Conservation (phyloP, 169 alveolate species). For the Perkinsus chesapeaki region DNA sequence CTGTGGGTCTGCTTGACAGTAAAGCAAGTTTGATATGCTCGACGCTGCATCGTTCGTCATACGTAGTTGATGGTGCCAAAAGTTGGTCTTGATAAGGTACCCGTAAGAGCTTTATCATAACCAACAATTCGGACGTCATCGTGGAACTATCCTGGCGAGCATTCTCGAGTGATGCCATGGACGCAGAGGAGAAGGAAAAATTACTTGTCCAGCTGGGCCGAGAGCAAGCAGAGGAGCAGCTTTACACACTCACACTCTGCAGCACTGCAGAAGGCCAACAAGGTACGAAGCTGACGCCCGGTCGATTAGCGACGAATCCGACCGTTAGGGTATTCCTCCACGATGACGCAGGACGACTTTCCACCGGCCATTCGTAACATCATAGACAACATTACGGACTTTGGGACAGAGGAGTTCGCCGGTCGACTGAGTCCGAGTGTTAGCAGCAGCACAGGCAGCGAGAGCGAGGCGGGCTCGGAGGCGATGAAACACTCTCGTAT, state of each 20-base stretch:
- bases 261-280: slow-evolving; percentile 61
- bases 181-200: background rate
- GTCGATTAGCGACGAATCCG: slow-evolving; percentile 36
- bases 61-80: too few species aligned
- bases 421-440: background rate
- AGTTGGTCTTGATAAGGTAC: background rate
- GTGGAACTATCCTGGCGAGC: slow-evolving; percentile 84
- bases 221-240: slow-evolving; percentile 81
- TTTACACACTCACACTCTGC: slow-evolving; percentile 61
- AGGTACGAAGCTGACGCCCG: slow-evolving; percentile 67
- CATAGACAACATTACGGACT: background rate
- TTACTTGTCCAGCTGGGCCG: slow-evolving; percentile 55
- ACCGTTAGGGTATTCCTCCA: slow-evolving; percentile 33
- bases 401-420: slow-evolving; percentile 43
- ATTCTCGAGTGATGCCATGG: slow-evolving; percentile 70
- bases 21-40: too few species aligned
- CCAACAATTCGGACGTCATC: slow-evolving; percentile 75
- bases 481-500: slow-evolving; percentile 33
- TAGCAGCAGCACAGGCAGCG: slow-evolving; percentile 30
- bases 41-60: too few species aligned
- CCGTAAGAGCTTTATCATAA: slow-evolving; percentile 67
- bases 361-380: background rate
- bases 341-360: slow-evolving; percentile 48
- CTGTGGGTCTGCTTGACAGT: too few species aligned
- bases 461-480: slow-evolving; percentile 54